Evolutionary conservation across 352 stramenopile genomes (phyloP), one percentile per base, ranked within the genome.

Genomic region (Phytophthora sojae): DNA sequence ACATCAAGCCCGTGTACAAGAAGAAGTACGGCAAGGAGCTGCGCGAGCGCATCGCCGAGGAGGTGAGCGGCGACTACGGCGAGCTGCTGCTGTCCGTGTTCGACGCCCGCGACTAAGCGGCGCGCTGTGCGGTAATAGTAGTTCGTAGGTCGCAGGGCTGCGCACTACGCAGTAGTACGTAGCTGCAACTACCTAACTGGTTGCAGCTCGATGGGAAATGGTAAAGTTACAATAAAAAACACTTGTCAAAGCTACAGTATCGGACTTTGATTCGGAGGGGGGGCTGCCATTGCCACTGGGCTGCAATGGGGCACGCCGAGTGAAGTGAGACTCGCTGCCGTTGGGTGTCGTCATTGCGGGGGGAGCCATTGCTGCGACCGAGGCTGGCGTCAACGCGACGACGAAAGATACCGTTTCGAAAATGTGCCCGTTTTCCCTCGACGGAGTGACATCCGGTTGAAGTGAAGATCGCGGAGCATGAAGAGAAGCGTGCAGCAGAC

Each of bases 1-100:
- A 95, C 69, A 86, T 96, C 76, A 91, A 92, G 72, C 79, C 88
- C 37, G 86, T 79, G 37, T 96, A 93, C 81, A 89, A 94, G 85
- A 89, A 92, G 69, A 84, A 79, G 71, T 96, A 86, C 77, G 77
- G 74, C 58, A 92, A 90, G 81, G 82, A 92, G 57, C 81, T 96
- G 54, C 88, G 88, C 51, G 87, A 96, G 57, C 85, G 89, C 76
- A 94, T 96, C 73, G 78, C 86, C 67, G 73, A 74, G 52, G 88
- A 95, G 68, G 85, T 86, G 51, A 90, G 81, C 75, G 86, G 86
- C 60, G 81, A 94, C 75, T 93, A 80, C 76, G 84, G 89, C 29
- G 73, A 81, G 47, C 77, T 96, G 39, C 71, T 96, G 62, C 73
- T 92, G 44, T 75, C 77, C 11, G 75, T 96, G 19, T 82, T 92